Evolutionary conservation across 257 asterid species (phyloP), one percentile per base, ranked within the genome.

Genomic region (Paulownia fortunei): DNA sequence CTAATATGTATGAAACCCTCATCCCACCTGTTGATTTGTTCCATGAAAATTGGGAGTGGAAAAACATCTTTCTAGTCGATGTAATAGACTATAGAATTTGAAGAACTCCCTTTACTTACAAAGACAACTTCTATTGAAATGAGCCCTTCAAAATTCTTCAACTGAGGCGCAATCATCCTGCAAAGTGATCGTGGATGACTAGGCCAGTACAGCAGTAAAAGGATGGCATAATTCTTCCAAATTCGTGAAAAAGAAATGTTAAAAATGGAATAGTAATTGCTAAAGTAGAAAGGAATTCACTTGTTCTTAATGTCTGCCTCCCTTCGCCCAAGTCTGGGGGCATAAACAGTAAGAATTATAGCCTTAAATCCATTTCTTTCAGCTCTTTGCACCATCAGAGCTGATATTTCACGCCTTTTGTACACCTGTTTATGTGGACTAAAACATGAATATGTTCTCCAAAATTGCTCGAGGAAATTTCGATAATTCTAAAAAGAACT

Each of bases 281-380:
- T 21, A 63, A 39, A 54, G 10, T 30, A 10, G 30, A 47, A 54
- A 32, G 1, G 34, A 30, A 44, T 54, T 78, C 65, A 86, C 95
- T 82, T 90, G 80, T 90, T 90, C 84, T 84, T 90, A 44, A 87
- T 84, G 73, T 87, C 93, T 39, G 90, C 85, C 83, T 88, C 92
- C 51, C 92, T 87, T 71, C 93, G 82, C 26, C 93, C 96, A 11
- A 85, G 83, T 36, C 87, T 84, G 21, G 96, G 96, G 69, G 84
- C 67, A 80, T 90, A 93, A 63, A 75, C 93, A 12, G 96, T 90
- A 10, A 90, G 87, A 79, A 90, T 66, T 64, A 90, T 76, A 41
- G 90, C 96, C 81, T 85, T 90, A 82, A 84, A 90, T 30, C 93
- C 92, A 78, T 81, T 90, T 66, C 83, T 87, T 83, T 87, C 96